These are phyloP conservation scores for Truncatella angustata DNA, from an alignment of 2,329 filamentous ascomycete species.

Conservation along the genomic window DNA sequence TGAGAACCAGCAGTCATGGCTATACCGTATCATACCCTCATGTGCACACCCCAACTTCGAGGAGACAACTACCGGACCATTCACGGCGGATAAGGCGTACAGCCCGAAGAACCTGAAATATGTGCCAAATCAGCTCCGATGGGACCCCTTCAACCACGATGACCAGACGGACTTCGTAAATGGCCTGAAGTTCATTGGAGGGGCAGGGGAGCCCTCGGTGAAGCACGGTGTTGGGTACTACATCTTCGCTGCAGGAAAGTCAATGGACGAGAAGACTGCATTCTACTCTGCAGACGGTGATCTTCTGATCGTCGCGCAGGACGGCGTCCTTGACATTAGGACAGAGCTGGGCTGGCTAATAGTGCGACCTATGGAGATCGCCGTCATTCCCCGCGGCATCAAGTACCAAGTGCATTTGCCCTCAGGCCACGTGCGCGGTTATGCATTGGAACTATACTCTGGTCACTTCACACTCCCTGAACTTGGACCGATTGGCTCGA, in stretches of 20 bases:
- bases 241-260: conserved; percentile 69
- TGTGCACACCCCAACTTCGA: conserved; percentile 45
- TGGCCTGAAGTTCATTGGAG: conserved; percentile 62
- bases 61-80: conserved; percentile 34
- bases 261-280: conserved; percentile 65
- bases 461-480: conserved; percentile 62
- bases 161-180: conserved; percentile 48
- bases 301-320: conserved; percentile 65
- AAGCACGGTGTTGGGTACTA: conserved; percentile 71
- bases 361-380: conserved; percentile 66
- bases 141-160: conserved; percentile 77
- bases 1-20: conserved; percentile 59
- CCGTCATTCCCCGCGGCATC: conserved; percentile 63
- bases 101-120: conserved; percentile 60
- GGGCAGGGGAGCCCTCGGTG: conserved; percentile 70
- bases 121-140: conserved; percentile 80
- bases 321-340: conserved; percentile 63
- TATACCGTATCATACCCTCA: conserved; percentile 57
- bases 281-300: conserved; percentile 77
- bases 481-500: conserved; percentile 61
- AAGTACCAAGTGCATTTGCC: conserved; percentile 60
- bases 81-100: conserved; percentile 44
- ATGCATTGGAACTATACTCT: conserved; percentile 63
- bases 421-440: conserved; percentile 50
- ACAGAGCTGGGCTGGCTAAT: conserved; percentile 66